Evolutionary conservation across 371 early-diverging fungal genomes (phyloP), one percentile per base, ranked within the genome.

Genomic region (Mucor lusitanicus): DNA sequence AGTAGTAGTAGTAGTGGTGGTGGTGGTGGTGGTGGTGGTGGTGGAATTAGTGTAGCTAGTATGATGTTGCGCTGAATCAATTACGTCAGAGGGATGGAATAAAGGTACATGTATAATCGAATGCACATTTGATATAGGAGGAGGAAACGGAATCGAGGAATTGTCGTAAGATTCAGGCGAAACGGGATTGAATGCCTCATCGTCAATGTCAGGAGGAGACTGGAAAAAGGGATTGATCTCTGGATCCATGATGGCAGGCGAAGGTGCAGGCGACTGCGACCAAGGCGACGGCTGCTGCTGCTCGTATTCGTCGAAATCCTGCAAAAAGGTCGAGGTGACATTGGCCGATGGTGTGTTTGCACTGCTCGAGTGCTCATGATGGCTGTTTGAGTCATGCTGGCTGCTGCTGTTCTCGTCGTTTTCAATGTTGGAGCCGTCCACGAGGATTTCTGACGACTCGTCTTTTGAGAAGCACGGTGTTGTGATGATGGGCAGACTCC

Each of bases 201-300:
- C 87, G 39, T 89, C 88, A 61, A 87, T 87, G 25, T 79, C 79
- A 27, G 87, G 87, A 39, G 77, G 71, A 0, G 84, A 77, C 64
- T 84, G 85, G 63, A 85, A 87, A 63, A 87, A 87, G 0, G 88
- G 88, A 60, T 87, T 89, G 30, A 81, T 71, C 32, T 87, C 84
- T 13, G 87, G 78, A 56, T 89, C 88, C 77, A 85, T 85, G 68
- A 87, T 82, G 53, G 80, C 82, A 17, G 87, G 87, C 7, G 87
- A 87, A 12, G 87, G 86, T 27, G 85, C 84, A 27, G 89, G 89
- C 2, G 87, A 87, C 64, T 88, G 89, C 15, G 87, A 87, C 89
- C 89, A 88, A 21, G 89, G 83, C 3, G 80, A 82, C 1, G 84
- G 80, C 61, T 83, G 76, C 40, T 78, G 77, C 61, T 81, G 78